Percentiles rank a stretch among this genome's conserved stretches.
These are phyloP conservation scores for Kazachstania sp. DNA, from an alignment of 1,139 yeast species.

Conservation along the genomic window DNA sequence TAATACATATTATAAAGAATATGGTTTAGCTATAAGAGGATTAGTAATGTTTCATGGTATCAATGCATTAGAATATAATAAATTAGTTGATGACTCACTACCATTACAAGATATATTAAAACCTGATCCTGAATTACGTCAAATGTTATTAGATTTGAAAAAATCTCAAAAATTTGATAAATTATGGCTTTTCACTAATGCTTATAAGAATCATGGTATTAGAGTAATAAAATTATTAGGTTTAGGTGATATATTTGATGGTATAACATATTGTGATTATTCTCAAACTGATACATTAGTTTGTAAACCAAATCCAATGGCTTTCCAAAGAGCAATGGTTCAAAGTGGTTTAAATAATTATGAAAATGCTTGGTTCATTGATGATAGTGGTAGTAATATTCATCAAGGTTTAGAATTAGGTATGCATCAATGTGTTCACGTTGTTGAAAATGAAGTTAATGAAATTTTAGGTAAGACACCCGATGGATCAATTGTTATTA, in stretches of 20 bases:
- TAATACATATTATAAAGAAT: slow-evolving; percentile 66
- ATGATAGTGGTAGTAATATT: slow-evolving; percentile 68
- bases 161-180: slow-evolving; percentile 42
- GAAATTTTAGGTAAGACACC: slow-evolving; percentile 32
- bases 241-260: slow-evolving; percentile 84
- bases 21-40: slow-evolving; percentile 92
- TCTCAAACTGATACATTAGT: slow-evolving; percentile 47
- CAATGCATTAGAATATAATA: slow-evolving; percentile 82
- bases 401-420: slow-evolving; percentile 37
- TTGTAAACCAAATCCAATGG: slow-evolving; percentile 75
- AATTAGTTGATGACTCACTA: slow-evolving; percentile 81
- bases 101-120: slow-evolving; percentile 69
- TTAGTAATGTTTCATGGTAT: slow-evolving; percentile 72
- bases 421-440: slow-evolving; percentile 37
- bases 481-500: slow-evolving; percentile 38
- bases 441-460: slow-evolving; percentile 36
- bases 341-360: slow-evolving; percentile 52
- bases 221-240: slow-evolving; percentile 73
- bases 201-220: slow-evolving; percentile 81
- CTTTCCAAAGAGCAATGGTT: slow-evolving; percentile 48
- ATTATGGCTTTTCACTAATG: slow-evolving; percentile 89
- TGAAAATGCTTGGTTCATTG: slow-evolving; percentile 57
- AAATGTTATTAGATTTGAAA: slow-evolving; percentile 42
- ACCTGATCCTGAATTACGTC: slow-evolving; percentile 50
- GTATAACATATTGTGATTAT: slow-evolving; percentile 88